These are phyloP conservation scores for Ceratocystis papillata DNA, from an alignment of 2,329 filamentous ascomycete species.

Conservation along the genomic window DNA sequence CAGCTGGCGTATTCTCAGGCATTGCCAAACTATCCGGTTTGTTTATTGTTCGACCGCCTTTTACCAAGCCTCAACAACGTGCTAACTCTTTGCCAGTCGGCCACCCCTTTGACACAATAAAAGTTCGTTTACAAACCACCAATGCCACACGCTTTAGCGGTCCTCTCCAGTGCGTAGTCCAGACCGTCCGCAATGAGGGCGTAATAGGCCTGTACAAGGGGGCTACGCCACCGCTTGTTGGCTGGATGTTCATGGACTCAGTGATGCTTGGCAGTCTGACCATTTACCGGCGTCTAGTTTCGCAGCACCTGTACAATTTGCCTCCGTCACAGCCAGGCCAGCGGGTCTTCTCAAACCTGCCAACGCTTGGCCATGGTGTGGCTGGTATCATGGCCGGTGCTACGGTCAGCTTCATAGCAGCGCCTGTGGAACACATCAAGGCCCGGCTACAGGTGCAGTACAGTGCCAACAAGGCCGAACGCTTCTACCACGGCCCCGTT, in stretches of 20 bases:
- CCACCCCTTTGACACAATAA: slow-evolving; percentile 86
- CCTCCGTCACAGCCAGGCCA: slow-evolving; percentile 22
- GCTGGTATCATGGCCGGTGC: slow-evolving; percentile 78
- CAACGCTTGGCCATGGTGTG: slow-evolving; percentile 70
- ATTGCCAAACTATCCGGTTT: slow-evolving; percentile 78
- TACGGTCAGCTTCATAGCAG: slow-evolving; percentile 86
- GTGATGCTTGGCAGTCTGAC: slow-evolving; percentile 86
- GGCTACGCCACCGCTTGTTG: slow-evolving; percentile 78
- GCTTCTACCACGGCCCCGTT: slow-evolving; percentile 75
- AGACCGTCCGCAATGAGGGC: slow-evolving; percentile 80
- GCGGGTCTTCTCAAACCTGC: slow-evolving; percentile 37
- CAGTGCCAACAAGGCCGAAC: slow-evolving; percentile 61
- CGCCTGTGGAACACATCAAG: slow-evolving; percentile 91
- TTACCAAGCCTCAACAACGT: slow-evolving; percentile 3
- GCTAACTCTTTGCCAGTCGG: slow-evolving; percentile 38
- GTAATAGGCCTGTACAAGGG: slow-evolving; percentile 84
- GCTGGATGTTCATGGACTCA: slow-evolving; percentile 97
- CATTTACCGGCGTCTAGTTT: slow-evolving; percentile 74
- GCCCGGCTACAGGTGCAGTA: slow-evolving; percentile 92
- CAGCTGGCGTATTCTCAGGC: slow-evolving; percentile 90
- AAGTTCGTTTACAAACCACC: slow-evolving; percentile 88
- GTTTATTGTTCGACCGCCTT: slow-evolving; percentile 27
- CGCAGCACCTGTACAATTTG: slow-evolving; percentile 60
- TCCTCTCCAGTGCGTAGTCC: slow-evolving; percentile 71
- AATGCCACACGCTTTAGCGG: slow-evolving; percentile 67